Conservation (phyloP, 768 basidiomycete genomes). For the Russula olivacea region DNA sequence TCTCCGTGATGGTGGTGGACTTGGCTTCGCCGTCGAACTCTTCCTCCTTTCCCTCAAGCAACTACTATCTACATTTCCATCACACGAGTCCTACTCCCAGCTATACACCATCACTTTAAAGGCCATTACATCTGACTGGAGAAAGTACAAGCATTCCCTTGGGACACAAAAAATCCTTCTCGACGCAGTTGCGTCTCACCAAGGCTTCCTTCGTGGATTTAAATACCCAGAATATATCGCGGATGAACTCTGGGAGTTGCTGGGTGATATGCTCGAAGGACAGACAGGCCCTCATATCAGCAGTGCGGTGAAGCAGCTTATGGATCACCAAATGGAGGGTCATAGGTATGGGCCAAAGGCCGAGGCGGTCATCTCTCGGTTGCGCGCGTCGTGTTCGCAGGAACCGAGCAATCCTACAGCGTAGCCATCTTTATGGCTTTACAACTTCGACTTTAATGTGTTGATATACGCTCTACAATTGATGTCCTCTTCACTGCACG, state of each 20-base stretch:
- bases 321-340: not conserved
- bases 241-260: not conserved
- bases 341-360: not conserved
- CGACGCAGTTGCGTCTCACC: conserved; percentile 27
- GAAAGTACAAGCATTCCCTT: not conserved
- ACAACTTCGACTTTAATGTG: too few relatives aligned
- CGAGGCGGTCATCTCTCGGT: too few relatives aligned
- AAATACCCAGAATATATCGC: not conserved
- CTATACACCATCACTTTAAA: too few relatives aligned
- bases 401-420: too few relatives aligned
- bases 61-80: too few relatives aligned
- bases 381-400: too few relatives aligned
- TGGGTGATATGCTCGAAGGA: conserved; percentile 4
- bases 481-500: too few relatives aligned
- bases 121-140: too few relatives aligned
- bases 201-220: conserved; percentile 22
- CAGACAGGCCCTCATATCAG: not conserved
- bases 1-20: not conserved
- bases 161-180: conserved; percentile 25
- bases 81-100: too few relatives aligned
- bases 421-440: too few relatives aligned
- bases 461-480: too few relatives aligned
- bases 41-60: not conserved
- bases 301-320: not conserved
- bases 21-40: conserved; percentile 8